Percentiles rank a stretch among this genome's conserved stretches.
Evolutionary conservation across 2,329 filamentous ascomycete genomes (phyloP).

Genomic region (Coleophoma cylindrospora): DNA sequence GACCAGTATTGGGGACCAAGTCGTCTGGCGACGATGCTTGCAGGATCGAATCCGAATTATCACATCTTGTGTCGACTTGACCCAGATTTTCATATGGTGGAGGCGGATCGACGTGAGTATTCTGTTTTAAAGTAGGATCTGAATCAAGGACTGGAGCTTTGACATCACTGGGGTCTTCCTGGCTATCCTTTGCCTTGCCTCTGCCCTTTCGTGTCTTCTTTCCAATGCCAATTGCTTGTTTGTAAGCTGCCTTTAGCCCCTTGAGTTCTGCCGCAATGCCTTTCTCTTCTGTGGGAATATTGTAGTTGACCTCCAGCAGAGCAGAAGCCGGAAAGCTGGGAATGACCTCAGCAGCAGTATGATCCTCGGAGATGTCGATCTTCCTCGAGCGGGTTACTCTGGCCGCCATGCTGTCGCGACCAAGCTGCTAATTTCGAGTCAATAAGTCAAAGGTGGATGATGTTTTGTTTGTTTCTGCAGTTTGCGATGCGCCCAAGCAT

Average conservation of each 20-base stretch:
- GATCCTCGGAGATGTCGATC: conserved; percentile 23
- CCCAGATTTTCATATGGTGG: background rate
- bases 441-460: background rate
- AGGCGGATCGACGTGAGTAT: no score
- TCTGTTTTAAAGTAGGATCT: no score
- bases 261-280: conserved; percentile 20
- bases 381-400: conserved; percentile 24
- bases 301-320: conserved; percentile 10
- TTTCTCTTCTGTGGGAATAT: conserved; percentile 16
- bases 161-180: conserved; percentile 6
- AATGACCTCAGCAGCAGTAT: conserved; percentile 8
- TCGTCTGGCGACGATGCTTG: background rate
- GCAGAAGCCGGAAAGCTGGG: background rate
- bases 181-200: conserved; percentile 18
- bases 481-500: no score
- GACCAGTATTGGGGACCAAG: background rate
- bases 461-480: background rate
- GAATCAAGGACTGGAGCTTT: background rate
- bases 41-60: background rate
- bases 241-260: conserved; percentile 26
- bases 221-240: conserved; percentile 20
- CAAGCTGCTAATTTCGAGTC: background rate
- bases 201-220: conserved; percentile 20
- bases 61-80: background rate
- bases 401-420: conserved; percentile 18